Percentiles rank a stretch among this genome's conserved stretches.
phyloP scores from a whole-genome alignment of 306 rosid species.

The Castanopsis chinensis region DNA sequence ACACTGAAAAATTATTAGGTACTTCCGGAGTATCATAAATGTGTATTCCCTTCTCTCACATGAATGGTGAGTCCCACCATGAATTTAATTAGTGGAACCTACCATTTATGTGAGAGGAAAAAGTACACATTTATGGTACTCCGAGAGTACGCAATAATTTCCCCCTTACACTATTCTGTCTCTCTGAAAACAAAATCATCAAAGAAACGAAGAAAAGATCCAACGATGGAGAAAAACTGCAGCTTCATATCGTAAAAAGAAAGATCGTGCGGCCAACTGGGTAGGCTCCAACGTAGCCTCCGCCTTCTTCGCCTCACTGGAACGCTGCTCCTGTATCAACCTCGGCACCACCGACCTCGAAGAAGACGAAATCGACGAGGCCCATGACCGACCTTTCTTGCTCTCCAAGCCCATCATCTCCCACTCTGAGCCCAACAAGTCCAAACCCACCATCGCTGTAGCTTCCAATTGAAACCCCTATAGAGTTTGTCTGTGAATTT shows the following conservation, averaged over 20 bases:
- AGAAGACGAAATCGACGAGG: slow-evolving; percentile 30
- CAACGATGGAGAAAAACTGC: slow-evolving; percentile 30
- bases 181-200: background rate
- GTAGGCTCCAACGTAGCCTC: slow-evolving; percentile 48
- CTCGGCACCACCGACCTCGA: slow-evolving; percentile 51
- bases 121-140: no score
- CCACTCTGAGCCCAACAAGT: background rate
- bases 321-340: slow-evolving; percentile 61
- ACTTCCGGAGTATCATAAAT: no score
- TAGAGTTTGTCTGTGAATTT: background rate
- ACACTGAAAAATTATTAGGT: no score
- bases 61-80: no score
- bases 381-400: slow-evolving; percentile 20
- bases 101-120: no score
- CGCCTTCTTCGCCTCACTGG: slow-evolving; percentile 66
- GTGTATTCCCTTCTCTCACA: no score
- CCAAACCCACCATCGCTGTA: background rate
- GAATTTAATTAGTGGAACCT: no score
- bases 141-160: no score
- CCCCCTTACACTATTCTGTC: no score
- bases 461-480: background rate
- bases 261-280: slow-evolving; percentile 47
- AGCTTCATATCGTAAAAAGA: slow-evolving; percentile 37
- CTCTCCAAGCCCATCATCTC: slow-evolving; percentile 9
- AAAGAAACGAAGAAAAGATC: background rate